These are phyloP conservation scores for Entomortierella chlamydospora DNA, from an alignment of 192 early-diverging fungal species.

Conservation along the genomic window DNA sequence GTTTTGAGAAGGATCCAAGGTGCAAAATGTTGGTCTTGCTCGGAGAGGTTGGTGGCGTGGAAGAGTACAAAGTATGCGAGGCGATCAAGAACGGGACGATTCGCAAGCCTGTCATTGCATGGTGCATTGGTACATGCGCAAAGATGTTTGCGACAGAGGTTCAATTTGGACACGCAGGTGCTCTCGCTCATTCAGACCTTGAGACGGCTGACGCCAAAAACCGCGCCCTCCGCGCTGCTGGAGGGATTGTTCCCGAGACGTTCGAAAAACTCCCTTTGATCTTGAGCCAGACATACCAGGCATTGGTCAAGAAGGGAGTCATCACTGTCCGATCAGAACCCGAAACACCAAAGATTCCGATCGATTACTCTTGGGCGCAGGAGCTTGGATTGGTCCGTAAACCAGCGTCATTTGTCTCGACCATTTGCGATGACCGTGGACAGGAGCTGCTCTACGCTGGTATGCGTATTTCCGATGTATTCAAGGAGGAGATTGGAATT, in stretches of 20 bases:
- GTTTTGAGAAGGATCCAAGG: constrained; percentile 92
- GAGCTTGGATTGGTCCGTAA: constrained; percentile 98
- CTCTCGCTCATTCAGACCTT: constrained; percentile 93
- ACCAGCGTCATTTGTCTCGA: constrained; percentile 98
- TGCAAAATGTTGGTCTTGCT: constrained; percentile 96
- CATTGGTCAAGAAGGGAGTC: constrained; percentile 77
- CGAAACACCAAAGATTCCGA: constrained; percentile 97
- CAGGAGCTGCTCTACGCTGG: constrained; percentile 99
- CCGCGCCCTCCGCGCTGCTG: constrained; percentile 82
- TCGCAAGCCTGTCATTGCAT: constrained; percentile 98
- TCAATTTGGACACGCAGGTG: constrained; percentile 99
- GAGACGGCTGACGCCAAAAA: constrained; percentile 99
- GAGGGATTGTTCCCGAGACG: constrained; percentile 93
- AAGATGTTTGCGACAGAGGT: constrained; percentile 99
- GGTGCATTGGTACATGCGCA: constrained; percentile 99
- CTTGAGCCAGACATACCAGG: constrained; percentile 80
- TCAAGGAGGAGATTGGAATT: constrained; percentile 98
- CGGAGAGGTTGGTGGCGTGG: constrained; percentile 98
- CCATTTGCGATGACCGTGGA: constrained; percentile 99
- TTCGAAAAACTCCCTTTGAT: constrained; percentile 94
- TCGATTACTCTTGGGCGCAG: constrained; percentile 99
- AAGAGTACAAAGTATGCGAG: constrained; percentile 95
- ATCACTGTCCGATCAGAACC: constrained; percentile 86
- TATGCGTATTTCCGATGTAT: constrained; percentile 98
- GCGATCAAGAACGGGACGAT: constrained; percentile 90